Base-by-base conservation (phyloP, 176 grass and related monocot genomes). In the maize (Zea mays) region DNA sequence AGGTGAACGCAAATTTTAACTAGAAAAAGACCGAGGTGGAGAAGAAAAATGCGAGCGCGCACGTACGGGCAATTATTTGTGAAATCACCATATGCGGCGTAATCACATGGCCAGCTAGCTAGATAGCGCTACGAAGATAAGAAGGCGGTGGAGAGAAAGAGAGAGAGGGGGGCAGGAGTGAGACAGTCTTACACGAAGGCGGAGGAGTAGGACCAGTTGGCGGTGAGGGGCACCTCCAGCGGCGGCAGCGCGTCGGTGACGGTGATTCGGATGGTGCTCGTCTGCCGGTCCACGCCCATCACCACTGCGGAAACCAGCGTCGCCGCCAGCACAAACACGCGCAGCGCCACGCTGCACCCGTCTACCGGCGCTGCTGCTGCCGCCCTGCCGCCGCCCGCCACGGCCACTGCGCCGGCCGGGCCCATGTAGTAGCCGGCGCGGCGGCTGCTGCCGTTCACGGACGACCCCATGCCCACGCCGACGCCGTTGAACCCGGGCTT, bases 181-280 rank as follows among this genome's bases (percentile, higher is more conserved):
- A 2, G 59, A 34, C 9, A 0, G 75, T 62, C 82, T 91, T 85
- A 97, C 93, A 87, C 81, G 78, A 97, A 93, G 68, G 93, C 88
- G 15, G 93, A 80, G 57, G 88, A 83, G 78, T 91, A 83, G 37
- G 55, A 76, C 81, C 82, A 91, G 61, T 91, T 97, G 41, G 93
- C 90, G 35, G 84, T 84, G 70, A 86, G 80, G 6, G 90, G 46
- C 43, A 97, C 37, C 51, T 71, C 48, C 64, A 88, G 55, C 48
- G 88, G 81, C 69, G 85, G 90, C 64, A 80, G 74, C 70, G 83
- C 57, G 20, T 86, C 87, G 63, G 69, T 27, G 37, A 78, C 12
- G 15, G 72, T 62, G 55, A 87, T 80, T 58, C 48, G 75, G 27
- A 93, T 1, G 49, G 38, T 85, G 45, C 35, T 81, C 8, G 74